Evolutionary conservation across 176 grass and related monocot genomes (phyloP), one percentile per base, ranked within the genome.

Genomic region (Eleusine coracana): DNA sequence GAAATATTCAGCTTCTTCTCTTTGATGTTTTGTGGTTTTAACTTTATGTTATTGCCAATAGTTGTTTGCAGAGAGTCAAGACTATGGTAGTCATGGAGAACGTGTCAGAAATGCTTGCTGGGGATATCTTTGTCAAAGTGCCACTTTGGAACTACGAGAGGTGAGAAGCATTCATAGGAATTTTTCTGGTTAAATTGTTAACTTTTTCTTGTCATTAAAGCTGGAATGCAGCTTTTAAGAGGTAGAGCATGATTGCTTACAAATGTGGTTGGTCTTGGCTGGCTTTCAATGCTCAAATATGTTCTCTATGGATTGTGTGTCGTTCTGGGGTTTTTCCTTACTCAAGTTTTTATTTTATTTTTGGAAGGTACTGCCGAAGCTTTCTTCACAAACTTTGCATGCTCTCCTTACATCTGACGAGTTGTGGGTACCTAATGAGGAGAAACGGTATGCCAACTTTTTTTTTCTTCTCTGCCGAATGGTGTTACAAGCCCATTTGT

Each of bases 101-200:
- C 93, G 91, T 64, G 96, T 99, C 40, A 92, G 91, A 86, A 96
- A 80, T 96, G 93, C 96, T 81, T 99, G 96, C 77, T 99, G 96
- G 93, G 96, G 96, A 78, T 99, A 96, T 82, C 96, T 99, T 84
- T 99, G 96, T 89, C 96, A 94, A 92, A 99, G 93, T 81, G 96
- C 96, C 8, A 99, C 93, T 21, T 68, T 93, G 41, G 96, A 99
- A 80, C 68, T 96, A 76, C 89, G 91, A 84, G 93, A 96, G 82
- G 91, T 96, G 68, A 75, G 49, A 18, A 60, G 50, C 55, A 52
- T 42, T 16, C 20, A 40, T n/a, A 23, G 18, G 5, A 9, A 42
- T 36, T 80, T 62, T 72, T 36, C 75, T 87, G 11, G 27, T 38
- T 78, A 21, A 74, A 83, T 79, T 16, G 38, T n/a, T 2, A 25